Evolutionary conservation across 768 basidiomycete genomes (phyloP), one percentile per base, ranked within the genome.

Genomic region (Russula brevipes): DNA sequence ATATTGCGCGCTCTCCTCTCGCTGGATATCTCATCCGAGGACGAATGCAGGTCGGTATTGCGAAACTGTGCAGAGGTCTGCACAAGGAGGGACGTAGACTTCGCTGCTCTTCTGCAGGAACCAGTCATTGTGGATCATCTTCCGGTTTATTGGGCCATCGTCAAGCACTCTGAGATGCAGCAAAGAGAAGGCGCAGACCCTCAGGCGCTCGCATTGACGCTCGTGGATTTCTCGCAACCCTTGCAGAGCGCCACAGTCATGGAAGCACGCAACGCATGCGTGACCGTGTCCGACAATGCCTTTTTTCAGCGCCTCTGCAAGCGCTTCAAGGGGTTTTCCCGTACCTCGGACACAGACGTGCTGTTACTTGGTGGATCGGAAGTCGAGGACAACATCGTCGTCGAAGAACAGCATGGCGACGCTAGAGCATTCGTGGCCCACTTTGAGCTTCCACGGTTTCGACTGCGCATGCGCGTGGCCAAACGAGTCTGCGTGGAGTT

Each of bases 71-170:
- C 80, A 3, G 82, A 82, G 17, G 84, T 83, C 0, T 88, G 87
- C 65, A 68, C 71, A 10, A 69, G 77, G 0, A 76, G 83, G 45
- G 73, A 73, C 16, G 60, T 88, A 1, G 79, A 82, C 1, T 74
- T 88, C 36, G 77, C 83, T 0, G 62, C 75, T 0, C 67, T 89
- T 16, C 73, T 89, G 0, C 87, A 88, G 68, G 82, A 87, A 53
- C 78, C 72, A 41, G 81, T 75, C 5, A 82, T 88, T 36, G 87
- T 87, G 67, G 76, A 75, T 0, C 85, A 84, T 69, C 84, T 83
- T 0, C 83, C 86, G 0, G 67, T 89, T 4, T 89, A 88, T 69
- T 89, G 88, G 88, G 83, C 83, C 0, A 82, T 89, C 65, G 72
- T 88, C 33, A 46, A 54, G 86, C 85, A 59, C 79, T 78, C 7